phyloP scores from a whole-genome alignment of 345 rosid species.

The Citrus reticulata region DNA sequence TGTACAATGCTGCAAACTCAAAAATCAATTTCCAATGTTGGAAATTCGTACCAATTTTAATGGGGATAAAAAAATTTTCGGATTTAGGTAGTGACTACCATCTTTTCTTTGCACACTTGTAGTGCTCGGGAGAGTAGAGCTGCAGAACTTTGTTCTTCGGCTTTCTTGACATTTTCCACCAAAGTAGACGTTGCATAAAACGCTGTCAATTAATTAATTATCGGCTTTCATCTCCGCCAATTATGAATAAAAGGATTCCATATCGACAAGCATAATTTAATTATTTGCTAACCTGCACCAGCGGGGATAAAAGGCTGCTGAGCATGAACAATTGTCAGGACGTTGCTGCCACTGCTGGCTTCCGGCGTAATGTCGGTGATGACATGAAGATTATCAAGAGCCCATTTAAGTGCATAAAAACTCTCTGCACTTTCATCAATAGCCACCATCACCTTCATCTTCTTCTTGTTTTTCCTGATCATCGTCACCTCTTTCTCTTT shows the following conservation, averaged over 20 bases:
- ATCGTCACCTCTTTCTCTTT: conserved; percentile 23
- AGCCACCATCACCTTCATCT: conserved; percentile 52
- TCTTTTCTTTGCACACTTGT: conserved; percentile 49
- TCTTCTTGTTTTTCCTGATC: conserved; percentile 19
- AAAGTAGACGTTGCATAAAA: conserved; percentile 27
- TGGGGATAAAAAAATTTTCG: too few species aligned
- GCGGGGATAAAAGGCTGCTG: conserved; percentile 50
- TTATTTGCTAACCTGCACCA: conserved; percentile 40
- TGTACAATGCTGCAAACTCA: too few species aligned
- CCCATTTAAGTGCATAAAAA: conserved; percentile 62
- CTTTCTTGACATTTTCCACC: conserved; percentile 50
- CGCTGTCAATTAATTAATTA: conserved; percentile 12
- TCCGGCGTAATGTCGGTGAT: conserved; percentile 19
- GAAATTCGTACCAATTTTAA: too few species aligned
- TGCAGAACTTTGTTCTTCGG: conserved; percentile 48
- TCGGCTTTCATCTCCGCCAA: background rate
- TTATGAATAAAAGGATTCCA: background rate
- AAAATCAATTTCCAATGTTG: background rate
- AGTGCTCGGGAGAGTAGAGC: conserved; percentile 51
- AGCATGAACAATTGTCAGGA: conserved; percentile 54
- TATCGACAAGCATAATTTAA: background rate
- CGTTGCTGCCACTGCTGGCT: conserved; percentile 22
- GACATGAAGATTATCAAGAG: conserved; percentile 36
- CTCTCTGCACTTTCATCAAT: conserved; percentile 66
- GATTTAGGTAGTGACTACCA: conserved; percentile 23